A percentile compares a stretch with the other conserved stretches of the same genome.
phyloP scores from a whole-genome alignment of 2,329 filamentous ascomycete species.

The Fusarium sp. region DNA sequence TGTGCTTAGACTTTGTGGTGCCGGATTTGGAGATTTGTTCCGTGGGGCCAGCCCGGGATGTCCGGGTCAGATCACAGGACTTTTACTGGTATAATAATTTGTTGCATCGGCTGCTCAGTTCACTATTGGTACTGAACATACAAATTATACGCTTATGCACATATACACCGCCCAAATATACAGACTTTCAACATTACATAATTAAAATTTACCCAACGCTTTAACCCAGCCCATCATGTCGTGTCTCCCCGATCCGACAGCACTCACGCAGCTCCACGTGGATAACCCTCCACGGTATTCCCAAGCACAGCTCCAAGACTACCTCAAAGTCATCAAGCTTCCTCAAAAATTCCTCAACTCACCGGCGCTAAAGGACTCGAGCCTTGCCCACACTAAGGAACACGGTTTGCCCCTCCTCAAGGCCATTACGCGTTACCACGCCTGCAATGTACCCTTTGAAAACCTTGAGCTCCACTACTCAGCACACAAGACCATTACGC shows the following conservation, averaged over 20 bases:
- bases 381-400: neutral
- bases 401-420: neutral
- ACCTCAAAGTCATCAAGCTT: neutral
- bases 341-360: neutral
- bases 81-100: too few relatives aligned
- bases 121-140: too few relatives aligned
- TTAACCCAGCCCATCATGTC: too few relatives aligned
- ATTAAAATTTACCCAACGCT: too few relatives aligned
- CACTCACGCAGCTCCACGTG: neutral
- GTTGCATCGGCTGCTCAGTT: too few relatives aligned
- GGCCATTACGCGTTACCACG: neutral
- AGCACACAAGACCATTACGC: neutral
- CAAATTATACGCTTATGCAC: too few relatives aligned
- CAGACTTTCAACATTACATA: too few relatives aligned
- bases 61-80: neutral
- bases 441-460: conserved; percentile 2
- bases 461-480: conserved; percentile 2
- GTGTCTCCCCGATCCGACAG: neutral
- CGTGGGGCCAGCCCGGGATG: neutral
- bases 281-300: neutral
- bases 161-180: too few relatives aligned
- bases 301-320: neutral
- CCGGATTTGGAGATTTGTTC: neutral
- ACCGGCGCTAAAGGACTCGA: neutral
- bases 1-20: too few relatives aligned